Evolutionary conservation across 1,284 basidiomycete species (phyloP).

Genomic region (Cutaneotrichosporon arboriforme): DNA sequence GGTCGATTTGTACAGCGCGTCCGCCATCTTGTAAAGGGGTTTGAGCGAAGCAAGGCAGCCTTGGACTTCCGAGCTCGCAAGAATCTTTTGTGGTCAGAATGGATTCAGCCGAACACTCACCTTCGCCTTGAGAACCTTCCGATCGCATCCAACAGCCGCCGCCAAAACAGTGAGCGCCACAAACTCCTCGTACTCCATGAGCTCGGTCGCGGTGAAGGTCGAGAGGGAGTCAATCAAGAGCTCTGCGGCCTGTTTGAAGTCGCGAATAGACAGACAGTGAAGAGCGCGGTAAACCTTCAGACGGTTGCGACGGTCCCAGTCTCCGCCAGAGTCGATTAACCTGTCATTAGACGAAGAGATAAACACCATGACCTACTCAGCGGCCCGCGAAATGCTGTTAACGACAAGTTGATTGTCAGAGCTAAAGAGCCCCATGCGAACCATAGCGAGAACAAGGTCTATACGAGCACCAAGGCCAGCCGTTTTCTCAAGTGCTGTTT

Average conservation of each 20-base stretch:
- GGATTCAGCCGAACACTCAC: conserved; percentile 48
- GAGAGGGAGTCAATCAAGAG: conserved; percentile 84
- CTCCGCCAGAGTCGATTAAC: conserved; percentile 89
- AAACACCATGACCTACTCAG: conserved; percentile 55
- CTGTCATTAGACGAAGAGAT: conserved; percentile 51
- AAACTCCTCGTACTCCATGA: conserved; percentile 87
- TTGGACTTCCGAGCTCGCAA: conserved; percentile 55
- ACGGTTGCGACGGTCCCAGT: conserved; percentile 95
- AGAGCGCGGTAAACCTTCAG: conserved; percentile 93
- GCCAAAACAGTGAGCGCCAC: conserved; percentile 79
- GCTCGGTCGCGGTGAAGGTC: conserved; percentile 89
- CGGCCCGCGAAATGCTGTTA: conserved; percentile 70
- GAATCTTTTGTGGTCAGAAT: conserved; percentile 44
- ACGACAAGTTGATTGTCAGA: conserved; percentile 71
- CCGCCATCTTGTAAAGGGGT: conserved; percentile 51
- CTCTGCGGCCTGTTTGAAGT: conserved; percentile 64
- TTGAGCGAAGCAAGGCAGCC: conserved; percentile 50
- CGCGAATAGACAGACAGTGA: conserved; percentile 75
- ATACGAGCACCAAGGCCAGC: conserved; percentile 89
- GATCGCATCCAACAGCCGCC: conserved; percentile 67
- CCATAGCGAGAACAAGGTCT: conserved; percentile 83
- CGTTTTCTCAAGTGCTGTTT: conserved; percentile 83
- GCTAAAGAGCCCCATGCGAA: conserved; percentile 89
- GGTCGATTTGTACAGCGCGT: conserved; percentile 78
- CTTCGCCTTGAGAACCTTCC: conserved; percentile 90